Evolutionary conservation across 352 stramenopile species (phyloP).

Genomic region (Phytophthora podocarpi): DNA sequence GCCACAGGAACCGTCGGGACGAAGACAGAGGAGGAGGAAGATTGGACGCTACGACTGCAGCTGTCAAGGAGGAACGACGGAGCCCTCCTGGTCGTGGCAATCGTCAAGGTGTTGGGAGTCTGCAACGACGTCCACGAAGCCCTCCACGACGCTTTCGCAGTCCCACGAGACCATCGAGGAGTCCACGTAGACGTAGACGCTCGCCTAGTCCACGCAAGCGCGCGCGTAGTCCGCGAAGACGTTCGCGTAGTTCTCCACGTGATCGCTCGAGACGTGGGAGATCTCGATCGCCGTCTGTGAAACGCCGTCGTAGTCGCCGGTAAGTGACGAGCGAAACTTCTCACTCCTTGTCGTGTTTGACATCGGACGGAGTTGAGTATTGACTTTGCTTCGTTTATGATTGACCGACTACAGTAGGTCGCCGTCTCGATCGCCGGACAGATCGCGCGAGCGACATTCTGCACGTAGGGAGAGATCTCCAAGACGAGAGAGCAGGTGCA

Average conservation of each 20-base stretch:
- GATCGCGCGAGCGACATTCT: slow-evolving; percentile 20
- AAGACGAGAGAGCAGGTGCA: slow-evolving; percentile 23
- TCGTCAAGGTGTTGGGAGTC: slow-evolving; percentile 6
- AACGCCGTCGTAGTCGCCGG: slow-evolving; percentile 26
- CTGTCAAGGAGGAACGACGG: slow-evolving; percentile 4
- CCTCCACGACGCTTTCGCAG: slow-evolving; percentile 12
- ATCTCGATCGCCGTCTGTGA: slow-evolving; percentile 34
- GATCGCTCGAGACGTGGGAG: slow-evolving; percentile 22
- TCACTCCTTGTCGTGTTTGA: background rate
- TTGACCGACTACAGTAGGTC: slow-evolving; percentile 17
- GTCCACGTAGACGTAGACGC: slow-evolving; percentile 7
- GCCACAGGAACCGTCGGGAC: background rate
- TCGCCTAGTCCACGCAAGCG: slow-evolving; percentile 17
- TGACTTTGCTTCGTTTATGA: slow-evolving; percentile 4
- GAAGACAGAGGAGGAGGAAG: background rate
- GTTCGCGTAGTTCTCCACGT: slow-evolving; percentile 22
- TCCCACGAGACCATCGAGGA: slow-evolving; percentile 13
- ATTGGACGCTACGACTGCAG: too few relatives aligned
- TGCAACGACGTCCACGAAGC: slow-evolving; percentile 20
- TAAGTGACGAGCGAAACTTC: slow-evolving; percentile 2
- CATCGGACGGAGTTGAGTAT: background rate
- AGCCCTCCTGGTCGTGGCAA: background rate
- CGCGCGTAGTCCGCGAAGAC: slow-evolving; percentile 14
- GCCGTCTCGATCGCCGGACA: slow-evolving; percentile 27
- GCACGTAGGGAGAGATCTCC: slow-evolving; percentile 6